Conservation (phyloP, 495 filamentous ascomycete genomes). For the Xylaria intraflava region DNA sequence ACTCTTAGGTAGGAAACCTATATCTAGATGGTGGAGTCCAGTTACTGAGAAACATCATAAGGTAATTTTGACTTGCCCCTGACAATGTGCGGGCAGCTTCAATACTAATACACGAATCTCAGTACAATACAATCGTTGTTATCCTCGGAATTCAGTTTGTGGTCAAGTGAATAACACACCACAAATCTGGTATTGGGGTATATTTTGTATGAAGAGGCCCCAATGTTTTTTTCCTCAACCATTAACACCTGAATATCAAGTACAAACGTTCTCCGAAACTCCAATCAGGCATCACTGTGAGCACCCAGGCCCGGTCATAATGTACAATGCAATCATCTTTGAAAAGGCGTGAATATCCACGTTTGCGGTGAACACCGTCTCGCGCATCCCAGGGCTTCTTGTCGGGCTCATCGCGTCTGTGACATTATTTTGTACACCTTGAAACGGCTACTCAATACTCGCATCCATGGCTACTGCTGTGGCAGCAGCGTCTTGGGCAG, state of each 20-base stretch:
- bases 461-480: slow-evolving; percentile 7
- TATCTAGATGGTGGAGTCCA: too few species aligned
- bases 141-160: not conserved
- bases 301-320: not conserved
- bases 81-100: too few species aligned
- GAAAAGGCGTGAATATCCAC: slow-evolving; percentile 1
- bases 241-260: slow-evolving; percentile 12
- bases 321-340: slow-evolving; percentile 9
- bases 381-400: not conserved
- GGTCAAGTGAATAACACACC: slow-evolving; percentile 6
- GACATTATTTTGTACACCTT: not conserved
- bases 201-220: slow-evolving; percentile 14
- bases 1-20: too few species aligned
- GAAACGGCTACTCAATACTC: slow-evolving; percentile 1
- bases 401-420: not conserved
- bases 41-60: too few species aligned
- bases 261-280: slow-evolving; percentile 1
- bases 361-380: not conserved
- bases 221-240: slow-evolving; percentile 8
- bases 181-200: slow-evolving; percentile 13
- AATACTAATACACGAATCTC: too few species aligned
- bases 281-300: not conserved
- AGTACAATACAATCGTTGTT: not conserved
- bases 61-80: too few species aligned
- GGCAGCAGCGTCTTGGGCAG: slow-evolving; percentile 19